Conservation (phyloP, 176 grass and related monocot genomes). For the Guadua angustifolia region DNA sequence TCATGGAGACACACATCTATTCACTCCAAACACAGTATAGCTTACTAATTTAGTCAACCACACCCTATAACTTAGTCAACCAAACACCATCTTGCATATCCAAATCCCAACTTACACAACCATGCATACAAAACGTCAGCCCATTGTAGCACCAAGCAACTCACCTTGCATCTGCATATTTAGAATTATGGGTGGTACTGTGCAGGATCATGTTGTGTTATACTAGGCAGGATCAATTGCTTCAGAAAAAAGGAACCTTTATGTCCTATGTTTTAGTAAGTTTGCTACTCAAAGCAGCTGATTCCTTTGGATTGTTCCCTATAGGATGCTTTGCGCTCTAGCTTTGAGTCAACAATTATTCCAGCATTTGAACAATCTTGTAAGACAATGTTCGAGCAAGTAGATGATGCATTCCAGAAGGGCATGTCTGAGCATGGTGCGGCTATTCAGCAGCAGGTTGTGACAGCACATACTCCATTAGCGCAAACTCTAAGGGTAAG, state of each 20-base stretch:
- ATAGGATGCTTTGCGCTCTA: constrained; percentile 75
- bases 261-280: constrained; percentile 23
- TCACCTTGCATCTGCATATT: constrained; percentile 14
- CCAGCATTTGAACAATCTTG: constrained; percentile 95
- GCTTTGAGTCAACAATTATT: constrained; percentile 80
- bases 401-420: constrained; percentile 86
- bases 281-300: constrained; percentile 18
- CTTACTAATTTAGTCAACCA: constrained; percentile 1
- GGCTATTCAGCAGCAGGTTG: constrained; percentile 73
- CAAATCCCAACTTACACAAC: background rate
- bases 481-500: constrained; percentile 78
- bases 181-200: background rate
- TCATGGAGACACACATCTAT: background rate
- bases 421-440: constrained; percentile 80
- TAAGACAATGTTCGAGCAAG: constrained; percentile 83
- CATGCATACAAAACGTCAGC: background rate
- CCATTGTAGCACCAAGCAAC: constrained; percentile 1
- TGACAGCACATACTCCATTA: constrained; percentile 72
- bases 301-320: constrained; percentile 31
- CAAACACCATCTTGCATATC: constrained; percentile 21
- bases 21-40: background rate
- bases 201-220: background rate
- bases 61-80: background rate
- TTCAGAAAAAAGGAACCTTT: background rate
- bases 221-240: background rate